A percentile compares a stretch with the other conserved stretches of the same genome.
Evolutionary conservation across 805 yeast genomes (phyloP).

Genomic region (Kuraishia cidri): DNA sequence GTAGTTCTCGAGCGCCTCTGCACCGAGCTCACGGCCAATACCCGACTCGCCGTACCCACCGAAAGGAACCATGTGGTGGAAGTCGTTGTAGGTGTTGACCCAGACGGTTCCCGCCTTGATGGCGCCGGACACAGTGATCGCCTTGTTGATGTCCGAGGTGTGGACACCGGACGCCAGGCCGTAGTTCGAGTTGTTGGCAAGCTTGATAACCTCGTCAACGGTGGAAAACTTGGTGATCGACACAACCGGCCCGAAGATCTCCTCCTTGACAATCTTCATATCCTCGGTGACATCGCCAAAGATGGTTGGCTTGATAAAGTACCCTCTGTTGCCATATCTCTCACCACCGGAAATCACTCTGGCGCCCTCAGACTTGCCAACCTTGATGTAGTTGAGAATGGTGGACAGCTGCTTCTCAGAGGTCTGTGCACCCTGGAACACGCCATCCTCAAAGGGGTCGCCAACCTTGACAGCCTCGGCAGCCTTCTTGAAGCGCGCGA

Average conservation of each 20-base stretch:
- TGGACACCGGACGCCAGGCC: conserved; percentile 89
- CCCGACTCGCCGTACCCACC: conserved; percentile 67
- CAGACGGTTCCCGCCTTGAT: conserved; percentile 76
- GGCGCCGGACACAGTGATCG: conserved; percentile 55
- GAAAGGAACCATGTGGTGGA: conserved; percentile 60
- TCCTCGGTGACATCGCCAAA: conserved; percentile 73
- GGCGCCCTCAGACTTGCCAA: conserved; percentile 64
- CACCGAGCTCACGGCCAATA: conserved; percentile 69
- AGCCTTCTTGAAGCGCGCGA: conserved; percentile 43
- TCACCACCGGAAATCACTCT: conserved; percentile 77
- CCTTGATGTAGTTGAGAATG: conserved; percentile 52
- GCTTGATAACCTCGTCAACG: conserved; percentile 62
- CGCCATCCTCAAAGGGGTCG: conserved; percentile 63
- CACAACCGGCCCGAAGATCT: conserved; percentile 87
- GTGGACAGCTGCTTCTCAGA: conserved; percentile 58
- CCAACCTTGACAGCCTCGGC: conserved; percentile 57
- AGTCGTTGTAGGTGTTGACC: conserved; percentile 68
- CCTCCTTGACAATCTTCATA: conserved; percentile 76
- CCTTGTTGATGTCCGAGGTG: conserved; percentile 60
- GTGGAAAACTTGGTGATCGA: conserved; percentile 66
- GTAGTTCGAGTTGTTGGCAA: conserved; percentile 70
- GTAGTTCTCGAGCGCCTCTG: conserved; percentile 56
- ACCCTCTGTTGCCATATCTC: conserved; percentile 62
- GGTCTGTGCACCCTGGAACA: conserved; percentile 72
- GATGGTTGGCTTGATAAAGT: conserved; percentile 73